Evolutionary conservation across 805 yeast species (phyloP), one percentile per base, ranked within the genome.

Genomic region (Pichia ethanolica): DNA sequence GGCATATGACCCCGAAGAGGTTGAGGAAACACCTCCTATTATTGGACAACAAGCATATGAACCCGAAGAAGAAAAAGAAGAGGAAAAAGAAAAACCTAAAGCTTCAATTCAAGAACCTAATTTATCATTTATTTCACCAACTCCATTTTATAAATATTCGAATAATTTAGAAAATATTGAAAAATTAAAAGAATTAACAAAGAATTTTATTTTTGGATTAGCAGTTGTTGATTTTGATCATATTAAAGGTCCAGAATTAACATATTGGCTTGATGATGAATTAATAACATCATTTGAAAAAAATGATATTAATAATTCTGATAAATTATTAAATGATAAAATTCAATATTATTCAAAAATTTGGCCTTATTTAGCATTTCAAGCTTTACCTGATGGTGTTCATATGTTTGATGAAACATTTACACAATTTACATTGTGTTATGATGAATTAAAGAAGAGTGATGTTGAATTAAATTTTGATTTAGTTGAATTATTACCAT

Each of bases 191-290:
- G 32, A 44, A 25, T 8, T 45, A 5, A 53, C 51, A 13, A 32
- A 36, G 3, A 51, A 49, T 13, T 62, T 81, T 57, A 77, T 91
- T 2, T 82, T 87, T 64, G 97, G 96, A 11, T 78, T 90, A 4
- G 84, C 96, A 56, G 77, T 93, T 12, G 96, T 90, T 25, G 95
- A 95, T 56, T 91, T 91, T 72, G 96, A 91, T 62, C 98, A 93
- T 60, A 65, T 70, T 32, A 72, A 95, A 51, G 99, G 99, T 2
- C 98, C 99, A 0, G 97, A 93, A 63, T 80, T 93, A 27, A 97
- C 91, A 65, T 89, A 87, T 67, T 87, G 97, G 89, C 74, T 83
- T 25, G 80, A 77, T 59, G 67, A 68, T 40, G 56, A 53, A 36
- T 14, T 47, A 25, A 33, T 50, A 4, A 1, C 33, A 27, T 10